A percentile compares a stretch with the other conserved stretches of the same genome.
Conservation (phyloP, 1,284 basidiomycete species). For the Cutaneotrichosporon sp. region DNA sequence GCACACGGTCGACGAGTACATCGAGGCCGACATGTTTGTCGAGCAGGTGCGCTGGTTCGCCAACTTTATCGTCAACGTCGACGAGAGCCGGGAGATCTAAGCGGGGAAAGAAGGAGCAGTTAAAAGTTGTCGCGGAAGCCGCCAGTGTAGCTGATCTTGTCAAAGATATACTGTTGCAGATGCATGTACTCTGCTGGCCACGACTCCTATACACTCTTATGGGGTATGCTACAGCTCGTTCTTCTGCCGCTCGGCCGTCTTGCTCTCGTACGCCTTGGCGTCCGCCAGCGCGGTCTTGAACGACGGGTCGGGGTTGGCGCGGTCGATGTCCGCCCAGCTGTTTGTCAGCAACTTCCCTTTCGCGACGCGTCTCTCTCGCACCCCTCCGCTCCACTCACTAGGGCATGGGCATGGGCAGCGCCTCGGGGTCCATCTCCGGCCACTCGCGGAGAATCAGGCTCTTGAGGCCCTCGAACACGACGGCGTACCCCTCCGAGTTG, state of each 20-base stretch:
- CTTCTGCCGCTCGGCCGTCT: background rate
- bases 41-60: conserved; percentile 49
- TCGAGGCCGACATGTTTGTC: conserved; percentile 37
- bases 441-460: conserved; percentile 61
- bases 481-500: conserved; percentile 68
- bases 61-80: conserved; percentile 46
- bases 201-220: background rate
- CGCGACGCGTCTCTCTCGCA: too few relatives aligned
- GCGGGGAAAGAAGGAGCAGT: background rate
- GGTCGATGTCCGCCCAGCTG: conserved; percentile 12
- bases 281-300: background rate
- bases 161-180: too few relatives aligned
- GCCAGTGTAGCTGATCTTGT: too few relatives aligned
- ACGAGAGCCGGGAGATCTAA: conserved; percentile 35
- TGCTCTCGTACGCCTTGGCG: background rate
- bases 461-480: conserved; percentile 66
- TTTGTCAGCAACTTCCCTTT: too few relatives aligned
- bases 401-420: conserved; percentile 39
- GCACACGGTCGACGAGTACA: conserved; percentile 48
- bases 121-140: background rate
- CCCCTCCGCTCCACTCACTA: conserved; percentile 39
- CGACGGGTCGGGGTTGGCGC: background rate
- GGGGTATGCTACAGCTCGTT: conserved; percentile 8
- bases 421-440: conserved; percentile 64
- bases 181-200: conserved; percentile 1